phyloP scores from a whole-genome alignment of 495 filamentous ascomycete species.

The Penicillium subrubescens region DNA sequence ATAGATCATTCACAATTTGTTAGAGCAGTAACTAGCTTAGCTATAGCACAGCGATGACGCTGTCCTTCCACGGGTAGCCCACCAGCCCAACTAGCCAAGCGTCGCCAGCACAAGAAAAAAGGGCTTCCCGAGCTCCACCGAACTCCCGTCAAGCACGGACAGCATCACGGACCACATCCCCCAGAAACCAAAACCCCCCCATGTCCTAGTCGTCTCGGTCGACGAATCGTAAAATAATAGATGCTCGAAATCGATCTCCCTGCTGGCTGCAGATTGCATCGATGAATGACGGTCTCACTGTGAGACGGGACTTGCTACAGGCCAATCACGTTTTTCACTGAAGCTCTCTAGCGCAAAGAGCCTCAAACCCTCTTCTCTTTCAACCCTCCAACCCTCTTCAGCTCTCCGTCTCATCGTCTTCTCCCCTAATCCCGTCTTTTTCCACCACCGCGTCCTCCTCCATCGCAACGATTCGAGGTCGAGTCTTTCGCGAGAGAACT shows the following conservation, averaged over 20 bases:
- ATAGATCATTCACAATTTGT: neutral
- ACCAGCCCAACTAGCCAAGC: neutral
- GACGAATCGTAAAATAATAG: neutral
- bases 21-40: neutral
- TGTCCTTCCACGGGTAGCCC: neutral
- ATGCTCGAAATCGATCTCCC: constrained; percentile 7
- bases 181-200: constrained; percentile 17
- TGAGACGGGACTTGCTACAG: constrained; percentile 2
- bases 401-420: constrained; percentile 8
- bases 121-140: constrained; percentile 13
- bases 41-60: neutral
- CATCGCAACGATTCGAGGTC: neutral
- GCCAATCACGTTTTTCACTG: constrained; percentile 13
- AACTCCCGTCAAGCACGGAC: constrained; percentile 30
- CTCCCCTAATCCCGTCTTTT: neutral
- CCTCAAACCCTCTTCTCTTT: constrained; percentile 8
- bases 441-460: neutral
- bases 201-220: constrained; percentile 3
- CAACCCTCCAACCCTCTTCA: constrained; percentile 9
- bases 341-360: constrained; percentile 12
- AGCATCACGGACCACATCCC: constrained; percentile 33
- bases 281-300: constrained; percentile 14
- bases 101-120: neutral
- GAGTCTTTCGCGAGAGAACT: neutral
- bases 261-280: constrained; percentile 10